Evolutionary conservation across 2,329 filamentous ascomycete genomes (phyloP), one percentile per base, ranked within the genome.

Genomic region (Huntiella omanensis): DNA sequence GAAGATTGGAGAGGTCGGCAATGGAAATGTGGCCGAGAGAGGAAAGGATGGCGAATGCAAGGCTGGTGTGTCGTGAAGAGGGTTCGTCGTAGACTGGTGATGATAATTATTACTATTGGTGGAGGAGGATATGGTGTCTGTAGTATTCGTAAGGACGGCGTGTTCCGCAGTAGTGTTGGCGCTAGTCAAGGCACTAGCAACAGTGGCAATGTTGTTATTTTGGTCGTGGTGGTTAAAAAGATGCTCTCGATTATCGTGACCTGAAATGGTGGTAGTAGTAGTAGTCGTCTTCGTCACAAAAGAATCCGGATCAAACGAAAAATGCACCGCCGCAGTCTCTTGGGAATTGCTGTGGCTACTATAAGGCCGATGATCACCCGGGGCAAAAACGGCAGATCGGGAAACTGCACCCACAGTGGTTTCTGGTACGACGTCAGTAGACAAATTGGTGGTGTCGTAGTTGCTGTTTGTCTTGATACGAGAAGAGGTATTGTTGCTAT

Each of bases 241-340:
- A n/a, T n/a, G 12, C 34, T 16, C 34, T n/a, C 12, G 12, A n/a
- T 36, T 36, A 15, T n/a, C 15, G 15, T 4, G 33, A 22, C 16
- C 22, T 15, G 13, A 19, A 37, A 11, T 44, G 13, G 13, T 34
- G 7, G 28, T 28, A 12, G 42, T 44, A 12, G 42, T 44, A 4
- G 12, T 33, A 28, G 28, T 44, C 13, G 42, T 40, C 19, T 41
- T 28, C 22, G 22, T 28, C 22, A 28, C 22, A 32, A 34, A 46
- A n/a, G 38, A 46, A 46, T 46, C 44, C n/a, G 44, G 37, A 10
- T 46, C 37, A 33, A 46, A 46, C 12, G 40, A 36, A 40, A 46
- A 46, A 16, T 46, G 15, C 5, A 46, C 44, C 11, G 28, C 38
- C 15, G 33, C n/a, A 39, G 44, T 46, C 15, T 46, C 44, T 16